Evolutionary conservation across 2,329 filamentous ascomycete species (phyloP).

Genomic region (Thielaviopsis populi): DNA sequence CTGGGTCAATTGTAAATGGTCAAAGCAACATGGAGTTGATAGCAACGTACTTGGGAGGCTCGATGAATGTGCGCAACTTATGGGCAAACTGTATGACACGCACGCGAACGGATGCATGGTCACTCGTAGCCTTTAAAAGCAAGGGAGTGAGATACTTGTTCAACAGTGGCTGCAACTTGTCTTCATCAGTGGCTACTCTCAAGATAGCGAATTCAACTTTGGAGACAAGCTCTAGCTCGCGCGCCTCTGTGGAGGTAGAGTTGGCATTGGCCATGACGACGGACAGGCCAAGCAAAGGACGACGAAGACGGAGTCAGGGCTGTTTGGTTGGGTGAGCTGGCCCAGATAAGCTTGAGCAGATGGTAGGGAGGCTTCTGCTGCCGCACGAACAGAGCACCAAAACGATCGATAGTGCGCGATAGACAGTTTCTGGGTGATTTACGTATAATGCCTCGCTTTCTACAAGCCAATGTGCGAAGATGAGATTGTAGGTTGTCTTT

Average conservation of each 20-base stretch:
- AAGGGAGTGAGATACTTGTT: conserved; percentile 67
- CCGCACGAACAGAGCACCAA: too few species aligned
- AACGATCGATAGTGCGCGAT: too few species aligned
- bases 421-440: too few species aligned
- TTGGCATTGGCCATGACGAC: conserved; percentile 24
- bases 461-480: too few species aligned
- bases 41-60: conserved; percentile 32
- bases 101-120: conserved; percentile 62
- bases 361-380: too few species aligned
- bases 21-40: not conserved
- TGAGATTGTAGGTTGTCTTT: not conserved
- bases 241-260: conserved; percentile 37
- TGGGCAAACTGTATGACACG: conserved; percentile 45
- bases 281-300: not conserved
- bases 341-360: not conserved
- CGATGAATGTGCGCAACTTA: conserved; percentile 39
- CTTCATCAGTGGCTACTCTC: conserved; percentile 65
- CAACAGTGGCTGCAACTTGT: conserved; percentile 64
- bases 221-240: conserved; percentile 67
- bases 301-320: not conserved
- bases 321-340: not conserved
- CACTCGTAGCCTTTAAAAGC: conserved; percentile 73
- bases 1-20: not conserved
- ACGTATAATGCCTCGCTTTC: too few species aligned
- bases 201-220: conserved; percentile 73